phyloP scores from a whole-genome alignment of 305 asterid genomes.

The Fraxinus angustifolia region DNA sequence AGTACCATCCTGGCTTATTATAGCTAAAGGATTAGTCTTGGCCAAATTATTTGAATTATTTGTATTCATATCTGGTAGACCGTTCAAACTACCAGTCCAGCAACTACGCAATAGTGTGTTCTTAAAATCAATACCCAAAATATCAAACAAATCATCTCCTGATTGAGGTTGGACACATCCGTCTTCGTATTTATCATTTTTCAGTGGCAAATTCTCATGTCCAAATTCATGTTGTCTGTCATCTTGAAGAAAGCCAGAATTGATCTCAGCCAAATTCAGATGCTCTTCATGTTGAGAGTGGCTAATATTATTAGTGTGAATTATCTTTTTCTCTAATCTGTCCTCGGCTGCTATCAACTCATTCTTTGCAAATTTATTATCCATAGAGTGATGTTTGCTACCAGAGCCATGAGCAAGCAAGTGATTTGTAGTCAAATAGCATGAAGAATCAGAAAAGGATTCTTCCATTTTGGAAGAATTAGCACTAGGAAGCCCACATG shows the following conservation, averaged over 20 bases:
- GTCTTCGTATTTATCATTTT: conserved; percentile 18
- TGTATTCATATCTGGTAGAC: conserved; percentile 22
- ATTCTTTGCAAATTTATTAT: conserved; percentile 13
- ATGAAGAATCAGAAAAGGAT: conserved; percentile 24
- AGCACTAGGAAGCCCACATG: conserved; percentile 23
- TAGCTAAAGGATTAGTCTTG: conserved; percentile 24
- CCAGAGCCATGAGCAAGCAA: conserved; percentile 17
- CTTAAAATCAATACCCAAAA: conserved; percentile 55
- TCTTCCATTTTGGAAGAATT: conserved; percentile 30
- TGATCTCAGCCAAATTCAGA: conserved; percentile 10
- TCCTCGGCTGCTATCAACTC: conserved; percentile 7
- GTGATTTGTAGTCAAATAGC: conserved; percentile 24
- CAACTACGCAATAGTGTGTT: conserved; percentile 30
- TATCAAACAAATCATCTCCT: conserved; percentile 64
- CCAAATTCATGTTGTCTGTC: conserved; percentile 19
- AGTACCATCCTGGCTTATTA: conserved; percentile 29
- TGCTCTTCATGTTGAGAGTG: conserved; percentile 16
- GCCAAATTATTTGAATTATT: conserved; percentile 21
- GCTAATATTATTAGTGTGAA: conserved; percentile 17
- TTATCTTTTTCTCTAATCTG: conserved; percentile 10
- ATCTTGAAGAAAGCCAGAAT: conserved; percentile 23
- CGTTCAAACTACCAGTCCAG: conserved; percentile 30
- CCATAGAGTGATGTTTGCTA: conserved; percentile 7
- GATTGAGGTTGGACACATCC: conserved; percentile 30
- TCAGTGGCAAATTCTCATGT: conserved; percentile 12